phyloP scores from a whole-genome alignment of 2,329 filamentous ascomycete genomes.

The Ophiostoma ips region DNA sequence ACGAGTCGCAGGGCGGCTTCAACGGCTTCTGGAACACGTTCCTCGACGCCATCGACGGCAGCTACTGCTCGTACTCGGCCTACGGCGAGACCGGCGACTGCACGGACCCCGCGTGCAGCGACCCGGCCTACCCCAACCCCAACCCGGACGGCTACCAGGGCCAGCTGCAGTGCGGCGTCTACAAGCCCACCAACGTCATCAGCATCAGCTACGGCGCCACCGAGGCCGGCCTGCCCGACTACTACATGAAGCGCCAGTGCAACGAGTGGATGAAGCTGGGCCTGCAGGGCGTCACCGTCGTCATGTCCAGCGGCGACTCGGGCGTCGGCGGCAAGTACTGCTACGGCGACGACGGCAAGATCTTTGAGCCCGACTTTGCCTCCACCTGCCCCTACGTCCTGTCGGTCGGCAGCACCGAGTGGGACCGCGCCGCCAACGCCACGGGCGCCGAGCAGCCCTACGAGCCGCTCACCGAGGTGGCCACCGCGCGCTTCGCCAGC shows the following conservation, averaged over 20 bases:
- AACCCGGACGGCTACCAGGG: conserved; percentile 33
- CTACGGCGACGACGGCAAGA: conserved; percentile 20
- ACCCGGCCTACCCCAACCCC: conserved; percentile 34
- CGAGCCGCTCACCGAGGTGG: conserved; percentile 23
- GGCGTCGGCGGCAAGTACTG: conserved; percentile 29
- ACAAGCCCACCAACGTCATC: conserved; percentile 34
- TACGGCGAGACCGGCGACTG: conserved; percentile 31
- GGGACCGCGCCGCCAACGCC: conserved; percentile 25
- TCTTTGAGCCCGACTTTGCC: conserved; percentile 34
- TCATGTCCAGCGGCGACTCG: conserved; percentile 36
- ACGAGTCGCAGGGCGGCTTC: conserved; percentile 7
- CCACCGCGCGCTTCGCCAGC: conserved; percentile 20
- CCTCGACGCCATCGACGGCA: conserved; percentile 33
- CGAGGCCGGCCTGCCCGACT: conserved; percentile 33
- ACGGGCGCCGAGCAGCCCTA: conserved; percentile 18
- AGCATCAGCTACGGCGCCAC: conserved; percentile 39
- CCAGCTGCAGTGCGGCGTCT: conserved; percentile 18
- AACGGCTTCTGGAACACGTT: conserved; percentile 21
- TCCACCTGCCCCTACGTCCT: conserved; percentile 35
- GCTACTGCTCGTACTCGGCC: conserved; percentile 33
- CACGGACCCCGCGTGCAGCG: conserved; percentile 21
- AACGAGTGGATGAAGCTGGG: conserved; percentile 44
- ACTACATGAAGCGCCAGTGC: conserved; percentile 38
- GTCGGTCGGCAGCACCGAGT: conserved; percentile 37
- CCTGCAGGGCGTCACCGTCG: conserved; percentile 36